Percentiles rank a stretch among this genome's conserved stretches.
Evolutionary conservation across 169 alveolate genomes (phyloP).

Genomic region (Plasmodium sp.): DNA sequence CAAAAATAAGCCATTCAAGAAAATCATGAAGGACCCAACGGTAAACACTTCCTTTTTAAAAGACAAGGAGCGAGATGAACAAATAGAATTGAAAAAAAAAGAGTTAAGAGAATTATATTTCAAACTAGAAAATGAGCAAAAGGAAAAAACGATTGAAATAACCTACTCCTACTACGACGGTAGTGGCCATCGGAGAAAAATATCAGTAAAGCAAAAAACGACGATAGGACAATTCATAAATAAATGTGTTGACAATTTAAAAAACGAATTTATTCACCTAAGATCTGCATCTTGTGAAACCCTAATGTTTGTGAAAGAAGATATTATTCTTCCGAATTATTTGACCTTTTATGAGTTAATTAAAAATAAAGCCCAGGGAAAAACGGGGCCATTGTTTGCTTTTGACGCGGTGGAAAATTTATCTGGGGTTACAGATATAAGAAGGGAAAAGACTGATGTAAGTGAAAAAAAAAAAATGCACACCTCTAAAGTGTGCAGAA

Average conservation of each 20-base stretch:
- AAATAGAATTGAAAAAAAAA: conserved; percentile 61
- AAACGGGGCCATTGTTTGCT: conserved; percentile 69
- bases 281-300: conserved; percentile 76
- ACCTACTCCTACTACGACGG: conserved; percentile 75
- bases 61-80: conserved; percentile 72
- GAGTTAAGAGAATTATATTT: conserved; percentile 71
- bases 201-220: conserved; percentile 62
- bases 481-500: background rate
- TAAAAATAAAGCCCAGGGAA: conserved; percentile 74
- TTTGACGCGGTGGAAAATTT: conserved; percentile 72
- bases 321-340: conserved; percentile 75
- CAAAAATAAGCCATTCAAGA: conserved; percentile 4
- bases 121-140: conserved; percentile 69
- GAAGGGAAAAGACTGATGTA: conserved; percentile 70
- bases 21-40: conserved; percentile 70
- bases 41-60: conserved; percentile 68
- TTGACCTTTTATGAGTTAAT: conserved; percentile 74
- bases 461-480: conserved; percentile 14
- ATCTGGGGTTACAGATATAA: conserved; percentile 52
- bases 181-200: conserved; percentile 72
- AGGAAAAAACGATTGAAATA: conserved; percentile 66
- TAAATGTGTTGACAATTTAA: conserved; percentile 75
- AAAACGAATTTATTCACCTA: conserved; percentile 56
- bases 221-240: conserved; percentile 77
- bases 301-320: conserved; percentile 72